These are phyloP conservation scores for Beta macrorhiza DNA, from an alignment of 179 eudicot genomes.

Conservation along the genomic window DNA sequence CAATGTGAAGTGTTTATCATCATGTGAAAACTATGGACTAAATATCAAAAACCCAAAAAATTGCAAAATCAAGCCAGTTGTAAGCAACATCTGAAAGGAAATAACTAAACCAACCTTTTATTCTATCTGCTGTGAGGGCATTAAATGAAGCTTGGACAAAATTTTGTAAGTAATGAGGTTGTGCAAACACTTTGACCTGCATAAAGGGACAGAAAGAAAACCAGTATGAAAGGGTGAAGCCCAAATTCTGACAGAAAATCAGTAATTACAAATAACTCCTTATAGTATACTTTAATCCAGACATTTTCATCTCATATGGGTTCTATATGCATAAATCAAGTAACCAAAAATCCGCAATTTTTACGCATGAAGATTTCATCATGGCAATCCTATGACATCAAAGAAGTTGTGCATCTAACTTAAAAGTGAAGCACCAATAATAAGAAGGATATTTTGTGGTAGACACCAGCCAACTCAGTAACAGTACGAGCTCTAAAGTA, in stretches of 20 bases:
- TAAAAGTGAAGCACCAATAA: not conserved
- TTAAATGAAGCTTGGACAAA: constrained; percentile 88
- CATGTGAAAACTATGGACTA: not conserved
- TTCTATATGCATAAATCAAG: not conserved
- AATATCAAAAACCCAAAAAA: constrained; percentile 1
- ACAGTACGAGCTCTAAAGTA: too few relatives aligned
- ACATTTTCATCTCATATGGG: not conserved
- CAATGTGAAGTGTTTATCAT: not conserved
- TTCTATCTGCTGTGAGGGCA: constrained; percentile 80
- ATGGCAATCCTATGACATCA: not conserved
- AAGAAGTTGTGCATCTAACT: not conserved
- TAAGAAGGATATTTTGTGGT: not conserved
- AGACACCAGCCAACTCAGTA: too few relatives aligned
- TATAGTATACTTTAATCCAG: not conserved
- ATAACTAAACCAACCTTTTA: constrained; percentile 48
- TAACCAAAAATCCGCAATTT: not conserved
- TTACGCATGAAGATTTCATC: not conserved
- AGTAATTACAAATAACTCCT: not conserved
- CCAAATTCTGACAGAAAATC: not conserved
- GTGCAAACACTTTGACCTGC: constrained; percentile 89
- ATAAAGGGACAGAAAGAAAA: constrained; percentile 9
- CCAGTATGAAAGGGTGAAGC: not conserved
- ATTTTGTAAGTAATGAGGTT: constrained; percentile 83
- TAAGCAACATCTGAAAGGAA: not conserved
- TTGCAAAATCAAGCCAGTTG: not conserved